Conservation (phyloP, 768 basidiomycete genomes). For the Mycena rosella region DNA sequence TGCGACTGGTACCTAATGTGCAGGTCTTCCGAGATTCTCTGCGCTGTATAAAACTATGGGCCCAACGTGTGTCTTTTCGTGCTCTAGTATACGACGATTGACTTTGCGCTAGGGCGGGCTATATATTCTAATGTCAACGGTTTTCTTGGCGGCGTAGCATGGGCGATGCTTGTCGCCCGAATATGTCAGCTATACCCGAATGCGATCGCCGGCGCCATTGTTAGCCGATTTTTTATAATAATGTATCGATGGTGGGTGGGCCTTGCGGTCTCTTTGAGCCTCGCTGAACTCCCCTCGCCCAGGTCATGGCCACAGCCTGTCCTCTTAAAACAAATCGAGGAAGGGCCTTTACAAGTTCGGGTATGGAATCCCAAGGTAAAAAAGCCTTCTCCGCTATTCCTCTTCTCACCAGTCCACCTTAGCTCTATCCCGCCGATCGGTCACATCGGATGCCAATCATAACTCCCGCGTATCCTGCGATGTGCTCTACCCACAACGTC, state of each 20-base stretch:
- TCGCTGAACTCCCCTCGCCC: constrained; percentile 25
- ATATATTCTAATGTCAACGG: constrained; percentile 99
- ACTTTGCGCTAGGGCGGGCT: constrained; percentile 76
- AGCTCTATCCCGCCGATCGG: constrained; percentile 93
- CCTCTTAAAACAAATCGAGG: constrained; percentile 96
- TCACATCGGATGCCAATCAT: constrained; percentile 99
- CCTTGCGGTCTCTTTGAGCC: neutral
- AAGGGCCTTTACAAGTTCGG: constrained; percentile 91
- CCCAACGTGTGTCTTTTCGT: constrained; percentile 75
- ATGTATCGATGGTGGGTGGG: constrained; percentile 93
- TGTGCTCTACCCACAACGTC: constrained; percentile 99
- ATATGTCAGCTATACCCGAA: constrained; percentile 99
- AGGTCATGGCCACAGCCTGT: constrained; percentile 99
- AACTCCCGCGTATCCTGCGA: constrained; percentile 98
- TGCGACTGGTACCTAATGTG: constrained; percentile 94
- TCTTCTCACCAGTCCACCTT: constrained; percentile 20
- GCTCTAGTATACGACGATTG: constrained; percentile 4
- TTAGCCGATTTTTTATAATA: constrained; percentile 98
- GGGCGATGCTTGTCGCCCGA: constrained; percentile 99
- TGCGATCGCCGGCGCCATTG: constrained; percentile 93
- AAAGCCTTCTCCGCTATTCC: neutral
- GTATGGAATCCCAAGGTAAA: constrained; percentile 97
- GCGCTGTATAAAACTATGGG: constrained; percentile 98
- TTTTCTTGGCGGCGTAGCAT: constrained; percentile 97
- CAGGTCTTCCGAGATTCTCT: constrained; percentile 94